These are phyloP conservation scores for Boletus patriciae DNA, from an alignment of 768 basidiomycete genomes.

Conservation along the genomic window DNA sequence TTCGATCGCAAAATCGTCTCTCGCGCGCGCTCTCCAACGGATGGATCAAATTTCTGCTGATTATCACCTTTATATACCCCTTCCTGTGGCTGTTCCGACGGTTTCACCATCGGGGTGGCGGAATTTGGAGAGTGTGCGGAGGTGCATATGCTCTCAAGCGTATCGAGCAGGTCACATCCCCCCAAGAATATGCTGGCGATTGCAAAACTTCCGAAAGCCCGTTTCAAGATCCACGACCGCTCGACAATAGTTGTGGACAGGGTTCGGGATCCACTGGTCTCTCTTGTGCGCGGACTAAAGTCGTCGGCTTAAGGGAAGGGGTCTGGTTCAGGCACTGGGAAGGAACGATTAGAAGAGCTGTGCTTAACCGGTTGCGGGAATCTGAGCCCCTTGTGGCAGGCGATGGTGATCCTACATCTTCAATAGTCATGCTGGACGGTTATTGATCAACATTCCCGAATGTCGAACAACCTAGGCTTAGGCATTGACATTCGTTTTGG, in stretches of 20 bases:
- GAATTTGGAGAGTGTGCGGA: constrained; percentile 73
- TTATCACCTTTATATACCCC: constrained; percentile 71
- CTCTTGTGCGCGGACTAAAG: constrained; percentile 36
- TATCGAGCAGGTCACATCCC: constrained; percentile 18
- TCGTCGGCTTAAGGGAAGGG: constrained; percentile 66
- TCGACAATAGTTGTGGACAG: neutral
- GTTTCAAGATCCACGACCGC: constrained; percentile 1
- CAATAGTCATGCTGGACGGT: constrained; percentile 28
- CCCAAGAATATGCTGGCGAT: constrained; percentile 4
- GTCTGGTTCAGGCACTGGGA: constrained; percentile 84
- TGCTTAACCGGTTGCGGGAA: constrained; percentile 43
- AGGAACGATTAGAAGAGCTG: constrained; percentile 59
- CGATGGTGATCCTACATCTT: constrained; percentile 14
- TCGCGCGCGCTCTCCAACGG: constrained; percentile 67
- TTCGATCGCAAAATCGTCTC: constrained; percentile 66
- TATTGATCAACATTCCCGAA: constrained; percentile 6
- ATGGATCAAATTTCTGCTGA: constrained; percentile 69
- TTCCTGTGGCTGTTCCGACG: constrained; percentile 80
- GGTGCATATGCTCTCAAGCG: constrained; percentile 73
- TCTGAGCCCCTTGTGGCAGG: constrained; percentile 37
- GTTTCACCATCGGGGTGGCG: constrained; percentile 66
- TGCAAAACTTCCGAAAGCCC: constrained; percentile 1
- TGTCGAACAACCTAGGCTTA: neutral
- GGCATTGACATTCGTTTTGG: neutral
- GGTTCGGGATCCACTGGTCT: constrained; percentile 24